Evolutionary conservation across 495 filamentous ascomycete species (phyloP), one percentile per base, ranked within the genome.

Genomic region (Penicillium canariense): DNA sequence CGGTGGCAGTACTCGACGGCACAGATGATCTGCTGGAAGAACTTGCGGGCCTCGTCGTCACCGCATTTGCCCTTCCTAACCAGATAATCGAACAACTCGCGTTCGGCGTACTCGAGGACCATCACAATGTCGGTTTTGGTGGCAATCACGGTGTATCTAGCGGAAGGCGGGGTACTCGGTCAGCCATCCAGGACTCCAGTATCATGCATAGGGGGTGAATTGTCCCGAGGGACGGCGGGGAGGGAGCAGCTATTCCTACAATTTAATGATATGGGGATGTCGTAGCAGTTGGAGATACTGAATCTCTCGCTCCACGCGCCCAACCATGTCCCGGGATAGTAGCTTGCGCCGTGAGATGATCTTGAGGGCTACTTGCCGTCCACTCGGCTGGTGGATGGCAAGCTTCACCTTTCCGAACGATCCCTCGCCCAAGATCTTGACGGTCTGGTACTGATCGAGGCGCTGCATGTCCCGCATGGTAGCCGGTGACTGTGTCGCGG

Each of bases 1-100:
- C 94, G 83, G 73, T 98, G 94, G 70, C 94, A 98, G 73, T 98
- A 98, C 66, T 98, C 94, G 47, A 98, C 95, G 17, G 94, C 95
- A 66, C 93, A 96, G n/a, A 97, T 90, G 63, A 98, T 98, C 71
- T 98, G 94, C 68, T 98, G 94, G 72, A 98, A 98, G 75, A 98
- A 97, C 60, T 92, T 88, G 43, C 94, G 84, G 36, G 95, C 94
- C 60, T 92, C 85, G 55, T 87, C 83, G 70, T 98, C 94, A 34
- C 85, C 78, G 80, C 97, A 90, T 70, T 86, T 88, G 45, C 94
- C 95, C 58, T 95, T 80, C 62, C 87, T 82, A 52, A 98, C 94
- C 26, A 98, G 89, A 67, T 97, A 97, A 67, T 98, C 93, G 76
- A 98, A 98, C 23, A 98, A 78, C 72, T 98, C 94, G 34, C 89